A percentile compares a stretch with the other conserved stretches of the same genome.
phyloP scores from a whole-genome alignment of 805 yeast genomes.

The Kluyveromyces aestuarii region DNA sequence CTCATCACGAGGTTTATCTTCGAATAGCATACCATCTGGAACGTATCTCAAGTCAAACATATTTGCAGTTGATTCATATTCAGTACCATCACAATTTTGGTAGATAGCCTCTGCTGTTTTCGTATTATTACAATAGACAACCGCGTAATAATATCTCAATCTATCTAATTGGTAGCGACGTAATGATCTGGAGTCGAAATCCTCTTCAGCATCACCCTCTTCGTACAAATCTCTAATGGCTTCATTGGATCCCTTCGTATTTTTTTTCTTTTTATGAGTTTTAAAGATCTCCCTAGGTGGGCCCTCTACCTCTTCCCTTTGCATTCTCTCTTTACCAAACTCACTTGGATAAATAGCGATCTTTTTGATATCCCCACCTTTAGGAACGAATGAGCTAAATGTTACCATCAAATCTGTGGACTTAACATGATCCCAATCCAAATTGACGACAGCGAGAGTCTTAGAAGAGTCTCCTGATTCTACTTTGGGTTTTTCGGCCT shows the following conservation, averaged over 20 bases:
- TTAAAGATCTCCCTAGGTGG: constrained; percentile 82
- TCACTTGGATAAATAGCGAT: constrained; percentile 80
- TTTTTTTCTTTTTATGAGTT: constrained; percentile 29
- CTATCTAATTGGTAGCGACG: constrained; percentile 90
- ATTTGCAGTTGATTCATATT: constrained; percentile 92
- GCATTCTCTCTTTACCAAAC: constrained; percentile 87
- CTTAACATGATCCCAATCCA: constrained; percentile 95
- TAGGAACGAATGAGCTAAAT: constrained; percentile 74
- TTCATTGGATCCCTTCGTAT: constrained; percentile 42
- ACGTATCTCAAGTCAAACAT: constrained; percentile 85
- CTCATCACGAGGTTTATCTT: constrained; percentile 62
- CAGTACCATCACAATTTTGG: constrained; percentile 87
- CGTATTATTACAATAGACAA: constrained; percentile 71
- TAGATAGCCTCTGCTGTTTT: constrained; percentile 68
- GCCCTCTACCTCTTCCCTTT: constrained; percentile 81
- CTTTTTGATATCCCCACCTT: constrained; percentile 57
- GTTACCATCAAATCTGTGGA: constrained; percentile 87
- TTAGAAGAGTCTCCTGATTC: constrained; percentile 80
- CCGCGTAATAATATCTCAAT: constrained; percentile 86
- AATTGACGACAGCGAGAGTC: constrained; percentile 82
- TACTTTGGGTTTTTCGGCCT: constrained; percentile 50
- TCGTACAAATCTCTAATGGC: constrained; percentile 67
- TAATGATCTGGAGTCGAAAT: constrained; percentile 74
- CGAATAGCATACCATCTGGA: constrained; percentile 89
- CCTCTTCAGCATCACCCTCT: constrained; percentile 75